These are phyloP conservation scores for Trichosporon sp. DNA, from an alignment of 1,284 basidiomycete genomes.

Conservation along the genomic window DNA sequence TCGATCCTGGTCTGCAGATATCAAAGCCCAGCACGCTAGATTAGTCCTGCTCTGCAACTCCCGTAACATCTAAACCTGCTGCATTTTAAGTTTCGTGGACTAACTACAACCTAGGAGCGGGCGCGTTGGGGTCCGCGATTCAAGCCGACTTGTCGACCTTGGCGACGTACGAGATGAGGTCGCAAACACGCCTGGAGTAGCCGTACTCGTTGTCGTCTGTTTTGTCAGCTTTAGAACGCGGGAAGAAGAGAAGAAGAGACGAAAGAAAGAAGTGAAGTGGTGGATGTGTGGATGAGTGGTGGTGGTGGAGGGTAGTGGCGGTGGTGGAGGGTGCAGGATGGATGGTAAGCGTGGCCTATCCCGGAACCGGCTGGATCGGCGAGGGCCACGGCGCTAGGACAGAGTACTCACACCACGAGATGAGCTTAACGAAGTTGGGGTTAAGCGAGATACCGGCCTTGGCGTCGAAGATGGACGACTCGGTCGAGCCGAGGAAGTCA, in stretches of 20 bases:
- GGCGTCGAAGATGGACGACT: constrained; percentile 89
- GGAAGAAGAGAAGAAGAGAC: constrained; percentile 34
- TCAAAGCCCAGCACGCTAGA: no score
- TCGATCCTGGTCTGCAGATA: no score
- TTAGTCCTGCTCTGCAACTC: background rate
- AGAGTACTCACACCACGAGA: constrained; percentile 68
- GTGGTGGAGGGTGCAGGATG: no score
- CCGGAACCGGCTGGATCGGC: background rate
- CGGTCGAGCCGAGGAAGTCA: constrained; percentile 81
- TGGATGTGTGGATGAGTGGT: background rate
- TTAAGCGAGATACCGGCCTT: constrained; percentile 91
- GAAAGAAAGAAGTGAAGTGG: background rate
- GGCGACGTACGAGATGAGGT: constrained; percentile 82
- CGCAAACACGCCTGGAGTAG: constrained; percentile 92
- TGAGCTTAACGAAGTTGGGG: constrained; percentile 92
- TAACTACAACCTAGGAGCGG: constrained; percentile 17
- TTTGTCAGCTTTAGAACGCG: constrained; percentile 57
- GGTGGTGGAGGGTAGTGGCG: background rate
- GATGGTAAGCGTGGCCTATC: background rate
- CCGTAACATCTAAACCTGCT: constrained; percentile 10
- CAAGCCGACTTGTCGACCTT: constrained; percentile 41
- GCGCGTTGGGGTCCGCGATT: constrained; percentile 15
- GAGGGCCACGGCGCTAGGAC: background rate
- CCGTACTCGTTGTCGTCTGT: constrained; percentile 80
- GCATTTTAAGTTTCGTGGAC: constrained; percentile 13